Evolutionary conservation across 2,329 filamentous ascomycete genomes (phyloP).

Genomic region (Graphiopsis chlorocephala): DNA sequence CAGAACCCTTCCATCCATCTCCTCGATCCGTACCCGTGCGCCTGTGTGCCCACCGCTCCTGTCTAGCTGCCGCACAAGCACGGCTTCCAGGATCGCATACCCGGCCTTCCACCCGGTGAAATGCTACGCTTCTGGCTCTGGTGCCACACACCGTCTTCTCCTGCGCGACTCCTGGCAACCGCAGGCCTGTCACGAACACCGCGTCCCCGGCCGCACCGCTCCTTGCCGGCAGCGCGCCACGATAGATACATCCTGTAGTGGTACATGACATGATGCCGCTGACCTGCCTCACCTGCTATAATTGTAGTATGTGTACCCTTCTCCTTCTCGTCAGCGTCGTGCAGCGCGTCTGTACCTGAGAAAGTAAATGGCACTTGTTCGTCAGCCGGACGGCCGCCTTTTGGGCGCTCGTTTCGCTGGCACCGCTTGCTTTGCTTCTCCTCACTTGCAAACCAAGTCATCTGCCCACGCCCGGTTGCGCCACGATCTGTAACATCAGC

Average conservation of each 20-base stretch:
- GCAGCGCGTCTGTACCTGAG: constrained; percentile 3
- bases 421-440: neutral
- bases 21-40: neutral
- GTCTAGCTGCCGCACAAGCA: neutral
- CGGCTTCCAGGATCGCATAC: constrained; percentile 12
- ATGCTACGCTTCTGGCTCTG: constrained; percentile 1
- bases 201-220: constrained; percentile 10
- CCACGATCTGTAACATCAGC: constrained; percentile 6
- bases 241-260: neutral
- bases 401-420: constrained; percentile 1
- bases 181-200: constrained; percentile 4
- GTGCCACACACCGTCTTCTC: constrained; percentile 13
- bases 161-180: constrained; percentile 4
- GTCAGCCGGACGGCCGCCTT: constrained; percentile 6
- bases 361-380: neutral
- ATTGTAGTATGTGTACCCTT: neutral
- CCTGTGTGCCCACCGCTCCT: constrained; percentile 3
- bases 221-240: neutral
- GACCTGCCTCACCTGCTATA: constrained; percentile 6
- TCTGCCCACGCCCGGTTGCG: constrained; percentile 3
- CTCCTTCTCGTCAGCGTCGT: constrained; percentile 5
- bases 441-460: constrained; percentile 5
- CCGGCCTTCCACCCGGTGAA: constrained; percentile 3
- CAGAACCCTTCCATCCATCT: constrained; percentile 2
- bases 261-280: constrained; percentile 12